Evolutionary conservation across 345 rosid genomes (phyloP).

Genomic region (Hevea brasiliensis): DNA sequence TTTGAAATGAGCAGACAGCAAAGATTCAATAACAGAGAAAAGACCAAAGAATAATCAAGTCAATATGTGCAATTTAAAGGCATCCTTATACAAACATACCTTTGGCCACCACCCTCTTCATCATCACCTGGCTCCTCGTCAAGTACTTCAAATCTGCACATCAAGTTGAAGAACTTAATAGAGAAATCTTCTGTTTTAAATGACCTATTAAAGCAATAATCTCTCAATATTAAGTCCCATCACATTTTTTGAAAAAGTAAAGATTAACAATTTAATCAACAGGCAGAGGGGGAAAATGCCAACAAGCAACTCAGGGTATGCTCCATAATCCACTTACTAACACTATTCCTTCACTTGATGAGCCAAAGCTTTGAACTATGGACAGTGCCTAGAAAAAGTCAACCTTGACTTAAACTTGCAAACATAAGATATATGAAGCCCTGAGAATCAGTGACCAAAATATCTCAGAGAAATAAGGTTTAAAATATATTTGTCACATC

Average conservation of each 20-base stretch:
- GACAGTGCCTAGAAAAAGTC: not conserved
- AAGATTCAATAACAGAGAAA: not conserved
- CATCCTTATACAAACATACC: constrained; percentile 34
- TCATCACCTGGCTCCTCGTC: constrained; percentile 99
- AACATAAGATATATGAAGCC: not conserved
- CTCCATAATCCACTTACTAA: not conserved
- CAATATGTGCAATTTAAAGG: not conserved
- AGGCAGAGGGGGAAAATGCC: not conserved
- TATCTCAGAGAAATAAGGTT: not conserved
- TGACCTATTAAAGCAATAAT: not conserved
- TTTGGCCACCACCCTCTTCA: constrained; percentile 79
- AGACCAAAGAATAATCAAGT: not conserved
- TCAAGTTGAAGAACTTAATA: not conserved
- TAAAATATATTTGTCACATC: not conserved
- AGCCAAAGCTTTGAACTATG: not conserved
- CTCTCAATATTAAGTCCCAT: not conserved
- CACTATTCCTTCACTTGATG: not conserved
- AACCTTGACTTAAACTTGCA: not conserved
- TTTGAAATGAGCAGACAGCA: not conserved
- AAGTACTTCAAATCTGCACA: constrained; percentile 80
- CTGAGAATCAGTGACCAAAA: not conserved
- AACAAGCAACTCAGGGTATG: not conserved
- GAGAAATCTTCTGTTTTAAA: constrained; percentile 4
- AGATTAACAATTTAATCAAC: not conserved
- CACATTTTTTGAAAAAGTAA: not conserved